Evolutionary conservation across 352 stramenopile genomes (phyloP).

Genomic region (Pythium folliculosum): DNA sequence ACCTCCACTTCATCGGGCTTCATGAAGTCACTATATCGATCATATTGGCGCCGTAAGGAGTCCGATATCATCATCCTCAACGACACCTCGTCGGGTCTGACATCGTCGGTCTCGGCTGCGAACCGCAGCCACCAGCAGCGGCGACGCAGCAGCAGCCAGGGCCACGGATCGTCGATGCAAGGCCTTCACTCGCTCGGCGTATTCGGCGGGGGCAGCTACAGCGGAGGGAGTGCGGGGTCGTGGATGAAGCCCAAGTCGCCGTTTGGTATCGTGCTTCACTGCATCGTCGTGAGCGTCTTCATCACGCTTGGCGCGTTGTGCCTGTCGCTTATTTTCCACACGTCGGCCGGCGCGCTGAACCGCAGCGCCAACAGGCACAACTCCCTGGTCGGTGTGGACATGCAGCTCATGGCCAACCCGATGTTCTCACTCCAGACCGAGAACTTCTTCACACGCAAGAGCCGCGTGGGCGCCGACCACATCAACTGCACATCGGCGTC

Average conservation of each 20-base stretch:
- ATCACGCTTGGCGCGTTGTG: conserved; percentile 38
- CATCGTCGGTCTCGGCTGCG: conserved; percentile 25
- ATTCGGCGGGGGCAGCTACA: conserved; percentile 7
- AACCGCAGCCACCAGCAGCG: conserved; percentile 10
- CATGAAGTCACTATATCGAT: conserved; percentile 46
- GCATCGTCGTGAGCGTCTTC: conserved; percentile 30
- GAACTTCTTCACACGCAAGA: conserved; percentile 49
- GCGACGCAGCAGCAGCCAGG: conserved; percentile 16
- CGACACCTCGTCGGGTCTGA: conserved; percentile 26
- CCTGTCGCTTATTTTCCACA: conserved; percentile 50
- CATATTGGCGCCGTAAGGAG: conserved; percentile 45
- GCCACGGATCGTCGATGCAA: neutral
- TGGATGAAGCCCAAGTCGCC: conserved; percentile 27
- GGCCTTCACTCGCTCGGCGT: conserved; percentile 9
- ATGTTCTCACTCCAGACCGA: conserved; percentile 65
- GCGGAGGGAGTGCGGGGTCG: neutral
- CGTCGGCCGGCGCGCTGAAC: conserved; percentile 9
- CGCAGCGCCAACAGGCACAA: conserved; percentile 9
- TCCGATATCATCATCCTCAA: conserved; percentile 26
- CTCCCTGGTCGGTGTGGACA: conserved; percentile 45
- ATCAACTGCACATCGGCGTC: conserved; percentile 72
- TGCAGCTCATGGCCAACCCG: conserved; percentile 74
- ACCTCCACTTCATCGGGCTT: conserved; percentile 13
- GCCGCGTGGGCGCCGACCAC: conserved; percentile 40
- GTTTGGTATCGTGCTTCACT: conserved; percentile 30